A percentile compares a stretch with the other conserved stretches of the same genome.
Conservation (phyloP, 257 asterid species). For the Nicotiana attenuata region DNA sequence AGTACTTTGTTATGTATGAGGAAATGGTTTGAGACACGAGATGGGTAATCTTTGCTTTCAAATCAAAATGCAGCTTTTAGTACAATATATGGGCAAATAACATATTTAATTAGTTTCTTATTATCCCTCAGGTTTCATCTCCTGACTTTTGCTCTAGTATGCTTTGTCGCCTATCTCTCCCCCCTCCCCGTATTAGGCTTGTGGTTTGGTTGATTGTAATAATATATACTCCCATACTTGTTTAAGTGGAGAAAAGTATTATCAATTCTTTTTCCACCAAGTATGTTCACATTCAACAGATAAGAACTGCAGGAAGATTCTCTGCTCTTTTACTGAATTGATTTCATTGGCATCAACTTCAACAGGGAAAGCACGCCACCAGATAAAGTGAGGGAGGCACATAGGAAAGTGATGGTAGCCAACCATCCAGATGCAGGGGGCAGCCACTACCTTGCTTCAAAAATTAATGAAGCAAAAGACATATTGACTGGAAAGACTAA, state of each 20-base stretch:
- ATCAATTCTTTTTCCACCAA: not conserved
- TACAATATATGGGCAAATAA: not conserved
- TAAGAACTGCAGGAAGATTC: too few relatives aligned
- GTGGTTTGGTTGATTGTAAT: not conserved
- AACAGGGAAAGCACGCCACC: conserved; percentile 65
- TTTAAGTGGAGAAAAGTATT: not conserved
- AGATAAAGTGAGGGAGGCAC: conserved; percentile 88
- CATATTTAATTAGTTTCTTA: not conserved
- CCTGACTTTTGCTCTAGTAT: not conserved
- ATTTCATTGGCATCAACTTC: too few relatives aligned
- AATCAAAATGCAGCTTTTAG: not conserved
- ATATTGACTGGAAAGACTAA: conserved; percentile 59
- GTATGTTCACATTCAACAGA: not conserved
- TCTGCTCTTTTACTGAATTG: too few relatives aligned
- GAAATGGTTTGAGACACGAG: not conserved
- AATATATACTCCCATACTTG: not conserved
- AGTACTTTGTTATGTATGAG: not conserved
- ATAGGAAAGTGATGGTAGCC: conserved; percentile 88
- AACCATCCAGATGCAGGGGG: conserved; percentile 99
- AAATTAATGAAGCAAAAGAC: conserved; percentile 84
- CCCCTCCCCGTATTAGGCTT: not conserved
- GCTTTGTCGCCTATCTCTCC: not conserved
- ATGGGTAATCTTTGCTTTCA: not conserved
- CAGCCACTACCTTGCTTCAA: conserved; percentile 90
- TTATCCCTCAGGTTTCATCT: not conserved